A percentile compares a stretch with the other conserved stretches of the same genome.
These are phyloP conservation scores for Murraya koenigii DNA, from an alignment of 345 rosid genomes.

Conservation along the genomic window DNA sequence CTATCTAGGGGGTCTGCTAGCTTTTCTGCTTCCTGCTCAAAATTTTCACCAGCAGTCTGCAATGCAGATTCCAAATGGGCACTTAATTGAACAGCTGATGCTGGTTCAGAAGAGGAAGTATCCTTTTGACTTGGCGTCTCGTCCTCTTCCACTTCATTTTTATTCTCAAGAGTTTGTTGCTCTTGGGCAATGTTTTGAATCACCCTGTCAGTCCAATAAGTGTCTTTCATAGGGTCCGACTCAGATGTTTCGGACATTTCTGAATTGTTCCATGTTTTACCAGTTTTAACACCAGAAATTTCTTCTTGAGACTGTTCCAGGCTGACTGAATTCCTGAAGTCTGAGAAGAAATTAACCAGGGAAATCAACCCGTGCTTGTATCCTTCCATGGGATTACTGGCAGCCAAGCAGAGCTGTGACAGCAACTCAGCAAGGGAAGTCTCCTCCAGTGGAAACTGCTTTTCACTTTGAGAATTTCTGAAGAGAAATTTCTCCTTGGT, in stretches of 20 bases:
- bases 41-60: constrained; percentile 23
- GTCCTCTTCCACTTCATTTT: constrained; percentile 25
- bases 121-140: constrained; percentile 20
- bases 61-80: constrained; percentile 21
- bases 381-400: constrained; percentile 34
- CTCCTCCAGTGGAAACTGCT: constrained; percentile 17
- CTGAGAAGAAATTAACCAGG: constrained; percentile 33
- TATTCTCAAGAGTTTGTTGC: constrained; percentile 21
- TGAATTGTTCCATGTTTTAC: constrained; percentile 22
- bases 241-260: constrained; percentile 22
- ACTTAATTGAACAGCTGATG: constrained; percentile 16
- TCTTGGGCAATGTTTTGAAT: constrained; percentile 23
- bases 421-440: constrained; percentile 34
- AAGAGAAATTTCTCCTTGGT: constrained; percentile 25
- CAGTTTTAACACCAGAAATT: constrained; percentile 20
- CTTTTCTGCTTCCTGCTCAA: constrained; percentile 21
- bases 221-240: constrained; percentile 26
- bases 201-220: constrained; percentile 22
- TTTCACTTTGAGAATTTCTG: constrained; percentile 19
- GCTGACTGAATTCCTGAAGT: constrained; percentile 41
- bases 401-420: constrained; percentile 35
- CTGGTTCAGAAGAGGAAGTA: constrained; percentile 11
- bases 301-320: constrained; percentile 23
- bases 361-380: constrained; percentile 11
- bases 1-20: constrained; percentile 13